These are phyloP conservation scores for Amanita inopinata DNA, from an alignment of 768 basidiomycete species.

Conservation along the genomic window DNA sequence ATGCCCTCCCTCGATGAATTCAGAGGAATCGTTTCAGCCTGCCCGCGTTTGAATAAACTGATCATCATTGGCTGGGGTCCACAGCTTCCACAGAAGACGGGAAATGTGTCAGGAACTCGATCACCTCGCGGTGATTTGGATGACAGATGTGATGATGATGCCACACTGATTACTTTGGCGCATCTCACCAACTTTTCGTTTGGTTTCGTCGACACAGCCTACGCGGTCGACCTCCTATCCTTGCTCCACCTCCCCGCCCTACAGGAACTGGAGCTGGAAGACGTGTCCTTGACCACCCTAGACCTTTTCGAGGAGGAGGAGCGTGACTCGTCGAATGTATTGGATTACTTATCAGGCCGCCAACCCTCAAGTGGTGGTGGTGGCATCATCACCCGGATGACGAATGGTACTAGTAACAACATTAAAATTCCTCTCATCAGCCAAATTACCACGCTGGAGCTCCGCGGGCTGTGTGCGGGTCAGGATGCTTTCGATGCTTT, in stretches of 20 bases:
- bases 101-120: no score
- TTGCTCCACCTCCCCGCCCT: conserved; percentile 29
- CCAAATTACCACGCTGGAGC: conserved; percentile 3
- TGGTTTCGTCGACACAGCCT: conserved; percentile 34
- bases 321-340: conserved; percentile 5
- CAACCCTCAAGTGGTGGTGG: neutral
- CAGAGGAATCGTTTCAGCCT: conserved; percentile 28
- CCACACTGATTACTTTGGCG: conserved; percentile 4
- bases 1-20: conserved; percentile 43
- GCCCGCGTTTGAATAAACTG: conserved; percentile 31
- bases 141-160: no score
- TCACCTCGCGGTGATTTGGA: no score
- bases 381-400: neutral
- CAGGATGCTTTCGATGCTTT: neutral
- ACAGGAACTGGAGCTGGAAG: conserved; percentile 31
- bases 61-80: conserved; percentile 49
- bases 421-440: neutral
- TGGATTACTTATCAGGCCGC: conserved; percentile 1
- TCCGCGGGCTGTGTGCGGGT: conserved; percentile 6
- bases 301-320: conserved; percentile 2
- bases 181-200: conserved; percentile 26
- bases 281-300: conserved; percentile 30
- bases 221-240: conserved; percentile 29
- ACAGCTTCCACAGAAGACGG: conserved; percentile 15
- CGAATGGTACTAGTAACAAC: neutral